A percentile compares a stretch with the other conserved stretches of the same genome.
Conservation (phyloP, 208 protist genomes). For the Phytomonas sp. region DNA sequence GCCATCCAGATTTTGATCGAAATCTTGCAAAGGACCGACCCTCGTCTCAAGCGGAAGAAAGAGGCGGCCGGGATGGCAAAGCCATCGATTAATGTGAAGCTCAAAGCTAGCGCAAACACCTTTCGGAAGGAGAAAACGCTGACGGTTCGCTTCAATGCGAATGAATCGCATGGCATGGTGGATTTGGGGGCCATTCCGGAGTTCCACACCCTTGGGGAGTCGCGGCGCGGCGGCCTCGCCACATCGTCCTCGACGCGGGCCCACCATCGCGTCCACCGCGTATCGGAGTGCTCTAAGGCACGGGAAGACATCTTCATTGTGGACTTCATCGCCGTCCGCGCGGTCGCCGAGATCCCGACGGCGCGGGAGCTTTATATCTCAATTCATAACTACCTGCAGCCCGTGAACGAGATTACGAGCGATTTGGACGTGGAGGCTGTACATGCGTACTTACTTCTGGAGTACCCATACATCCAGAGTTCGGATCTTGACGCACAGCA, state of each 20-base stretch:
- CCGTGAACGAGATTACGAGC: background rate
- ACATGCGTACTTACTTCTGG: background rate
- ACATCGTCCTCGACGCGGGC: background rate
- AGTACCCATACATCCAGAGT: background rate
- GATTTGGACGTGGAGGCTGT: background rate
- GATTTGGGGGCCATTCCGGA: background rate
- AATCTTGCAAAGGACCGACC: background rate
- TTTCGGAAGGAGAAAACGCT: constrained; percentile 1
- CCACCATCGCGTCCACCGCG: background rate
- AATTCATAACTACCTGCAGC: background rate
- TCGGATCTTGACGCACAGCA: background rate
- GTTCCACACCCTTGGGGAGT: constrained; percentile 1
- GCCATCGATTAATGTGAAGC: constrained; percentile 2
- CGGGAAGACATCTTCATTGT: background rate
- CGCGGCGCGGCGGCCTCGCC: background rate
- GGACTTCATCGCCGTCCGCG: background rate
- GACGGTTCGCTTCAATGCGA: background rate
- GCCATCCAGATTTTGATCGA: background rate
- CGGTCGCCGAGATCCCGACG: background rate
- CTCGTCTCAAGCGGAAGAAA: background rate
- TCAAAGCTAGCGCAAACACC: background rate
- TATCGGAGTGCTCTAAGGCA: background rate
- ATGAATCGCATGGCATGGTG: background rate
- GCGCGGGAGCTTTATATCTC: background rate
- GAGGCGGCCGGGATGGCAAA: background rate